A percentile compares a stretch with the other conserved stretches of the same genome.
Evolutionary conservation across 2,329 filamentous ascomycete species (phyloP).

Genomic region (Epichloe gansuensis): DNA sequence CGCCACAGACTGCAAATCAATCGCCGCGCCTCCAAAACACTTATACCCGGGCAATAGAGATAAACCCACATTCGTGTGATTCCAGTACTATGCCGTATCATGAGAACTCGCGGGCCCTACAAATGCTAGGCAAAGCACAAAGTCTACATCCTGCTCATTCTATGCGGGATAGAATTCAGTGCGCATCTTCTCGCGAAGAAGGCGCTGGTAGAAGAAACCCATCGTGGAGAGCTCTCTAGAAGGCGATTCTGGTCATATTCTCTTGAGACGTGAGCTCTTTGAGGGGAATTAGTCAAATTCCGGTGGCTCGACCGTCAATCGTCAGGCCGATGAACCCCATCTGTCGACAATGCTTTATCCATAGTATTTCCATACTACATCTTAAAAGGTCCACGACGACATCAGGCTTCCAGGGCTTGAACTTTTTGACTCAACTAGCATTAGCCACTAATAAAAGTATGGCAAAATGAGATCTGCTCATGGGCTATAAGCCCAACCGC

Average conservation of each 20-base stretch:
- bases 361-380: too few relatives aligned
- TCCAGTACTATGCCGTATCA: constrained; percentile 23
- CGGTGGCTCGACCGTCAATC: too few relatives aligned
- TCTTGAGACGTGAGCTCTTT: constrained; percentile 9
- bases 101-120: constrained; percentile 19
- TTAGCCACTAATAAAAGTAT: too few relatives aligned
- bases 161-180: constrained; percentile 20
- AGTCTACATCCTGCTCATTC: constrained; percentile 22
- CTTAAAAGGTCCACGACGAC: too few relatives aligned
- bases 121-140: constrained; percentile 16
- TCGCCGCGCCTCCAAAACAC: constrained; percentile 19
- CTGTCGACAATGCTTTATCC: too few relatives aligned
- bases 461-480: too few relatives aligned
- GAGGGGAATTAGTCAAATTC: constrained; percentile 4
- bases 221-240: not conserved
- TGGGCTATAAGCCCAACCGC: too few relatives aligned
- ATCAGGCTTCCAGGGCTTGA: too few relatives aligned
- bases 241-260: constrained; percentile 5
- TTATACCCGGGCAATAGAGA: constrained; percentile 20
- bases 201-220: constrained; percentile 15
- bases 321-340: too few relatives aligned
- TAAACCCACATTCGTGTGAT: constrained; percentile 26
- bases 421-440: too few relatives aligned
- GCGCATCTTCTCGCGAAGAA: constrained; percentile 19
- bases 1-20: constrained; percentile 22